Evolutionary conservation across 2,329 filamentous ascomycete genomes (phyloP).

Genomic region (Harringtonia lauricola): DNA sequence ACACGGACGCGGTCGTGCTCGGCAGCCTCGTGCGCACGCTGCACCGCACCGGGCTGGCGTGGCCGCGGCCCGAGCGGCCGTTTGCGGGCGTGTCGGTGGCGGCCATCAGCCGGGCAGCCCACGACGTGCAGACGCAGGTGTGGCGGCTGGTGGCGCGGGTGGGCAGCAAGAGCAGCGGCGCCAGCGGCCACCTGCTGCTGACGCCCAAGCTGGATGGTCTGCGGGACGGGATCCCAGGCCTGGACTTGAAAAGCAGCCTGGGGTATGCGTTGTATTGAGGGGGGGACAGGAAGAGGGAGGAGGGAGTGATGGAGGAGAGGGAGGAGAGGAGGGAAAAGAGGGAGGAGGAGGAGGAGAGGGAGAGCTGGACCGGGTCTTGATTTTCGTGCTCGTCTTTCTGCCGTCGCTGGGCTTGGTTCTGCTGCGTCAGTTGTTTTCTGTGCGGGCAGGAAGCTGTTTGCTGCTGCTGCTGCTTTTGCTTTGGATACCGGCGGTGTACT

Average conservation of each 20-base stretch:
- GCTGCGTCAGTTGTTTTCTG: too few species aligned
- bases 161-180: constrained; percentile 6
- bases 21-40: constrained; percentile 19
- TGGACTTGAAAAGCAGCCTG: constrained; percentile 18
- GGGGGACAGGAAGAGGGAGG: neutral
- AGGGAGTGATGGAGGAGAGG: too few species aligned
- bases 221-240: constrained; percentile 13
- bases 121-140: constrained; percentile 14
- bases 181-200: constrained; percentile 10
- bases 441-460: too few species aligned
- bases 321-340: too few species aligned
- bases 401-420: too few species aligned
- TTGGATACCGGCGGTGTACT: too few species aligned
- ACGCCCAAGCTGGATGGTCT: constrained; percentile 10
- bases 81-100: constrained; percentile 16
- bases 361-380: too few species aligned
- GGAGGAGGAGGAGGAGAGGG: too few species aligned
- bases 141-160: constrained; percentile 8
- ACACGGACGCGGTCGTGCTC: constrained; percentile 17
- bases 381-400: too few species aligned
- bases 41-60: constrained; percentile 13
- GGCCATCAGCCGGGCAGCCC: constrained; percentile 12
- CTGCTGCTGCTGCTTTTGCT: too few species aligned
- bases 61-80: constrained; percentile 16
- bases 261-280: constrained; percentile 17